These are phyloP conservation scores for Calocybe gangraenosa DNA, from an alignment of 768 basidiomycete genomes.

Conservation along the genomic window DNA sequence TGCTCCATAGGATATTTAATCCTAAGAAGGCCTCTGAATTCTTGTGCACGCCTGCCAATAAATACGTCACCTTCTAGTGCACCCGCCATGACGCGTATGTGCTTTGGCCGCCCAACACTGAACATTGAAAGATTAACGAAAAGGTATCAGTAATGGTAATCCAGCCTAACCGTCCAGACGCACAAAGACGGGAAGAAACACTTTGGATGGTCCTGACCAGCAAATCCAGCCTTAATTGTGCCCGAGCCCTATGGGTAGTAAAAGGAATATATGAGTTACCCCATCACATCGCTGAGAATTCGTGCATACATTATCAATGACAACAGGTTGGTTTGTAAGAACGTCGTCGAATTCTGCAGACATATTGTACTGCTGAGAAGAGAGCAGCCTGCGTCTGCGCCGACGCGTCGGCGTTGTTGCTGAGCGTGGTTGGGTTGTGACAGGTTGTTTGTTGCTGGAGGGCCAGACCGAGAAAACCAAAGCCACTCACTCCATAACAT, in stretches of 20 bases:
- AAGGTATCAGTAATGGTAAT: constrained; percentile 20
- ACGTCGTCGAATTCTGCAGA: constrained; percentile 89
- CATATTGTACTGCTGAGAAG: constrained; percentile 37
- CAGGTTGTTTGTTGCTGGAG: not conserved
- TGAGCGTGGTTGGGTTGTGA: not conserved
- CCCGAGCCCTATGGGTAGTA: constrained; percentile 98
- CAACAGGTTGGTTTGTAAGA: constrained; percentile 97
- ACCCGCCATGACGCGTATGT: constrained; percentile 96
- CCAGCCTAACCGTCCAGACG: constrained; percentile 43
- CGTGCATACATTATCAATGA: constrained; percentile 90
- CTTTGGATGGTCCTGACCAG: constrained; percentile 98
- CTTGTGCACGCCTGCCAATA: constrained; percentile 93
- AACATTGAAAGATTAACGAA: constrained; percentile 19
- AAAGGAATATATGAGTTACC: constrained; percentile 23
- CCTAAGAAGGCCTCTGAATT: constrained; percentile 91
- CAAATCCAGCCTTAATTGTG: constrained; percentile 98
- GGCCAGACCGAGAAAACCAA: not conserved
- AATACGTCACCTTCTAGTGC: constrained; percentile 95
- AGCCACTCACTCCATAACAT: not conserved
- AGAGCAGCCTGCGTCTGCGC: constrained; percentile 11
- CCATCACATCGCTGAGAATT: constrained; percentile 7
- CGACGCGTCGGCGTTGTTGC: constrained; percentile 11
- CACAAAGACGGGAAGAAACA: constrained; percentile 99
- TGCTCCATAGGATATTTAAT: constrained; percentile 99
- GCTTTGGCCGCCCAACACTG: constrained; percentile 96